Conservation (phyloP, 345 rosid genomes). For the Eutrema yunnanense region DNA sequence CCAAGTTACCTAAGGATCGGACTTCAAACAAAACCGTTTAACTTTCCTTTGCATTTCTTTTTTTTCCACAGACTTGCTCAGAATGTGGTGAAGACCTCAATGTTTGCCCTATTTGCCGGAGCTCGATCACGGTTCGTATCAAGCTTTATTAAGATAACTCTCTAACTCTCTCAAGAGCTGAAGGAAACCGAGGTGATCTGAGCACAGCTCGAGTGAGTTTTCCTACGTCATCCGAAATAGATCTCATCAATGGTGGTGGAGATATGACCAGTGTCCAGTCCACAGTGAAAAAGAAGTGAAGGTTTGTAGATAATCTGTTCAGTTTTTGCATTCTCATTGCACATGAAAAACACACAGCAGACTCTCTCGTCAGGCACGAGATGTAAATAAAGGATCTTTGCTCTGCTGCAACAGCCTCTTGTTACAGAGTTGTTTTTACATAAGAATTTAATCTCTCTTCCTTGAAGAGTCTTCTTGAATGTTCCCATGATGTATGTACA, state of each 20-base stretch:
- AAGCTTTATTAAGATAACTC: conserved; percentile 49
- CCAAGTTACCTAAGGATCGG: neutral
- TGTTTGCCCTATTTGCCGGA: conserved; percentile 77
- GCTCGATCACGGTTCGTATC: conserved; percentile 58
- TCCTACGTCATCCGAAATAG: neutral
- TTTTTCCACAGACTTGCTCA: conserved; percentile 59
- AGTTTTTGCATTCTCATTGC: conserved; percentile 1
- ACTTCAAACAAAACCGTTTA: neutral
- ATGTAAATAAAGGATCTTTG: conserved; percentile 15
- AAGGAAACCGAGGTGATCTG: neutral
- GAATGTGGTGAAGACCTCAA: conserved; percentile 72
- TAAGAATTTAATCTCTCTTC: neutral
- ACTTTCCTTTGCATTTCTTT: neutral
- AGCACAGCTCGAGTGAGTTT: neutral
- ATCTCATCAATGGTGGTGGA: conserved; percentile 7
- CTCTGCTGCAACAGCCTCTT: neutral
- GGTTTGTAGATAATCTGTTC: conserved; percentile 15
- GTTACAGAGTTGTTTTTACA: neutral
- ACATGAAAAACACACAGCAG: neutral
- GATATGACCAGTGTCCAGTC: conserved; percentile 11
- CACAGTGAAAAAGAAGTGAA: too few species aligned
- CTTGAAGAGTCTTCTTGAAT: neutral
- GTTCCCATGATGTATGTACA: neutral
- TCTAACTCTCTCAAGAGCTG: conserved; percentile 6
- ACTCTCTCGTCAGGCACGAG: neutral